Percentiles rank a stretch among this genome's conserved stretches.
These are phyloP conservation scores for Geopyxis carbonaria DNA, from an alignment of 495 filamentous ascomycete species.

Conservation along the genomic window DNA sequence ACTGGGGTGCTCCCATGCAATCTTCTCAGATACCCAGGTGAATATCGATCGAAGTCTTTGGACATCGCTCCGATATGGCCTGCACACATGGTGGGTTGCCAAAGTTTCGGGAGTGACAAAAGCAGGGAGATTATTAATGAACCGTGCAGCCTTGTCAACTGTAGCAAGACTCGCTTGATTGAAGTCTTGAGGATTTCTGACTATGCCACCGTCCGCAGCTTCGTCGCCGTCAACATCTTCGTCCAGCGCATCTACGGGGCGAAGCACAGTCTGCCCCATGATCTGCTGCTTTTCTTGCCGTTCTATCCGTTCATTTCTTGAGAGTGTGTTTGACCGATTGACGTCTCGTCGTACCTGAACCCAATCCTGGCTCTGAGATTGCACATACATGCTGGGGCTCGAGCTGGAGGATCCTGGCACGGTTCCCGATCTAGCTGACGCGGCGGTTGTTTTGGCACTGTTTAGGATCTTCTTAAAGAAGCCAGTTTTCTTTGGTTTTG, in stretches of 20 bases:
- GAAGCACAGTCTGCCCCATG: conserved; percentile 75
- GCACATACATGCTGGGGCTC: conserved; percentile 26
- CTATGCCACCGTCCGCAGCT: conserved; percentile 63
- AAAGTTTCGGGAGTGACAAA: conserved; percentile 70
- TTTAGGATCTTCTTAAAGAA: conserved; percentile 96
- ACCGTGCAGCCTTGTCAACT: conserved; percentile 91
- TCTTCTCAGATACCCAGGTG: conserved; percentile 87
- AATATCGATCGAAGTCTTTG: conserved; percentile 88
- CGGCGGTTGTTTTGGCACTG: conserved; percentile 82
- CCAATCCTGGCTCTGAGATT: conserved; percentile 56
- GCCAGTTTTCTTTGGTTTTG: conserved; percentile 77
- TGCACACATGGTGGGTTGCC: conserved; percentile 80
- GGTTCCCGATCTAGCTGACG: conserved; percentile 70
- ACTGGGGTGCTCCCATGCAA: conserved; percentile 59
- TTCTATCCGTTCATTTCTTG: conserved; percentile 70
- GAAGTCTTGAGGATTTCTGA: conserved; percentile 73
- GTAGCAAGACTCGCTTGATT: conserved; percentile 56
- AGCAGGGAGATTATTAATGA: conserved; percentile 75
- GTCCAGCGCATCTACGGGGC: conserved; percentile 72
- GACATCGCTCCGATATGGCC: conserved; percentile 87
- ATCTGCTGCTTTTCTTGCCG: conserved; percentile 85
- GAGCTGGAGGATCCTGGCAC: conserved; percentile 42
- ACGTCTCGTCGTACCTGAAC: conserved; percentile 90
- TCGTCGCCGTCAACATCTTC: conserved; percentile 83
- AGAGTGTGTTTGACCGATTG: conserved; percentile 83